Base-by-base conservation (phyloP, 1,284 basidiomycete species). In the Chondrostereum purpureum region DNA sequence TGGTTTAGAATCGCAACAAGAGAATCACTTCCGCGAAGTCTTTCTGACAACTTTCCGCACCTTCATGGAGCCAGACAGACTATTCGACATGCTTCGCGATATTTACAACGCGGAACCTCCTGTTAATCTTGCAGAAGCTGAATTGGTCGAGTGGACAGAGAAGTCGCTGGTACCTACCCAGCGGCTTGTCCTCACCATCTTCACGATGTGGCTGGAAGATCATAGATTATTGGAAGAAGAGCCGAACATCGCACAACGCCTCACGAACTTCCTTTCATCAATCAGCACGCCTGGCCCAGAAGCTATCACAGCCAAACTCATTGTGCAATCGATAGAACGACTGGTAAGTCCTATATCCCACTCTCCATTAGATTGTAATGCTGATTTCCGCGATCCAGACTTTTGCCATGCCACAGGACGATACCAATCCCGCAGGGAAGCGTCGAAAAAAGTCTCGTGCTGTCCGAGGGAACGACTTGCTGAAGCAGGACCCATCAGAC, bases 41-140 rank as follows among this genome's bases (percentile, higher is more conserved):
- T 91, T 92, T 63, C 66, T 92, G 36, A 80, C 77, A 66, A 92
- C 89, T 8, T 89, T 86, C 65, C 75, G 78, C 23, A 86, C 87
- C 0, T 90, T 92, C 58, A 82, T 78, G 22, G 79, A 78, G 4
- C 73, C 88, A 2, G 73, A 80, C 42, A 68, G 72, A 35, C 63
- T 92, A 8, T 81, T 90, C 52, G 77, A 84, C 22, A 65, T 80
- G 43, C 71, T 92, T 18, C 66, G 83, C 19, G 73, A 77, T 31
- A 75, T 77, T 6, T 92, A 80, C 65, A 65, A 73, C 40, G 73
- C 81, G 58, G 66, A 70, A 13, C 66, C 66, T 37, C 83, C 86
- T 0, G 65, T 65, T 14, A 31, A n/a, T 8, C 58, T 88, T 5
- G 65, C 62, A 4, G 65, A 67, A 2, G 66, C 69, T 1, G 77